A percentile compares a stretch with the other conserved stretches of the same genome.
Evolutionary conservation across 768 basidiomycete species (phyloP).

Genomic region (Saitozyma sp.): DNA sequence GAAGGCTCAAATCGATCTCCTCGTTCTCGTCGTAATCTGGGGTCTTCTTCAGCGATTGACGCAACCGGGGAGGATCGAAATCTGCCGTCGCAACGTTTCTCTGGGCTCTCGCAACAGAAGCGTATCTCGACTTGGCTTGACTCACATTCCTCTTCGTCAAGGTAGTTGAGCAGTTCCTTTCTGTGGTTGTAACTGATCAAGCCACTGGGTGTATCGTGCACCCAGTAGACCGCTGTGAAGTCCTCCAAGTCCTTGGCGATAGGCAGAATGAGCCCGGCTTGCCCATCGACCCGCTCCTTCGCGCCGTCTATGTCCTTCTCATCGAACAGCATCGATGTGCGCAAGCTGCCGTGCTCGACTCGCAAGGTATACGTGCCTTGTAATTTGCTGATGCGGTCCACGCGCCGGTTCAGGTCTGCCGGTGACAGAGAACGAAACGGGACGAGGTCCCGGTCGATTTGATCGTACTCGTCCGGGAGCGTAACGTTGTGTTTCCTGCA

Average conservation of each 20-base stretch:
- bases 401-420: conserved; percentile 15
- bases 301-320: conserved; percentile 27
- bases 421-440: conserved; percentile 44
- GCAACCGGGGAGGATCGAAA: background rate
- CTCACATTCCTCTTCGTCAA: conserved; percentile 44
- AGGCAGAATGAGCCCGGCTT: conserved; percentile 29
- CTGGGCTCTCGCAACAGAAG: too few species aligned
- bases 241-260: conserved; percentile 33
- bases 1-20: conserved; percentile 25
- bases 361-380: conserved; percentile 30
- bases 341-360: conserved; percentile 22
- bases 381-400: conserved; percentile 15
- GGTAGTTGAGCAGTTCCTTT: conserved; percentile 27
- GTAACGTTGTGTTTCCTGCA: conserved; percentile 40
- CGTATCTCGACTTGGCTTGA: too few species aligned
- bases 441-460: conserved; percentile 36
- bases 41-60: background rate
- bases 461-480: conserved; percentile 48
- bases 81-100: background rate
- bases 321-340: conserved; percentile 17
- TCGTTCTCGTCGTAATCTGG: conserved; percentile 26
- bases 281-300: conserved; percentile 27
- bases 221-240: conserved; percentile 31
- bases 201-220: conserved; percentile 41
- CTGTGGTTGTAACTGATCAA: conserved; percentile 35